phyloP scores from a whole-genome alignment of 805 yeast species.

The Ogataea paradorogensis region DNA sequence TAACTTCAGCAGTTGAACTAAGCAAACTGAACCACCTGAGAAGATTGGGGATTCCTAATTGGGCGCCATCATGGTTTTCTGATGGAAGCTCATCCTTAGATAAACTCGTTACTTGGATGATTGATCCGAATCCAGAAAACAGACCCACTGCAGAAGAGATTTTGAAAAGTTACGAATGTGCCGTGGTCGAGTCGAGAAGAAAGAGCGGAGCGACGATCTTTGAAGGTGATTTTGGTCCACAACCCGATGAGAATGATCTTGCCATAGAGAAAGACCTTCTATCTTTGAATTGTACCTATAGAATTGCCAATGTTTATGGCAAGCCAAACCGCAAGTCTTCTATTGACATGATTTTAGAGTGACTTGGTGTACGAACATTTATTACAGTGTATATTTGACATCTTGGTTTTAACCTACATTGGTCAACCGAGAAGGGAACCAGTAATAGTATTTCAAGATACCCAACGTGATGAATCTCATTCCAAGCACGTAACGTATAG shows the following conservation, averaged over 20 bases:
- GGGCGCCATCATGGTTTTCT: constrained; percentile 85
- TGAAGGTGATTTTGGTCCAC: constrained; percentile 94
- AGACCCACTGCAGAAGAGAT: constrained; percentile 80
- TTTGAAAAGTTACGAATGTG: constrained; percentile 69
- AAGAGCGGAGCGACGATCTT: constrained; percentile 92
- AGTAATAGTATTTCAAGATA: no score
- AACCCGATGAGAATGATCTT: constrained; percentile 40
- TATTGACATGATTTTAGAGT: constrained; percentile 25
- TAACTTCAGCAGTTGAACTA: constrained; percentile 11
- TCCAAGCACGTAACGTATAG: no score
- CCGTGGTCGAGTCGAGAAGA: constrained; percentile 72
- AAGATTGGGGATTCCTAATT: constrained; percentile 49
- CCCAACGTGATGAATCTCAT: no score
- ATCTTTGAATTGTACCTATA: constrained; percentile 7
- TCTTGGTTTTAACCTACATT: not conserved
- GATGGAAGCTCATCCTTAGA: constrained; percentile 74
- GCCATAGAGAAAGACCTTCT: constrained; percentile 16
- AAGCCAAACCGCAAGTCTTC: constrained; percentile 13
- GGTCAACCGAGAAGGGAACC: not conserved
- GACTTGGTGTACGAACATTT: not conserved
- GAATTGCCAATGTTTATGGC: constrained; percentile 14
- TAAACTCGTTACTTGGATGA: constrained; percentile 81
- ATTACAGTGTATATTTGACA: constrained; percentile 1
- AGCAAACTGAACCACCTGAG: constrained; percentile 11
- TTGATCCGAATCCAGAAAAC: constrained; percentile 73